Evolutionary conservation across 2,329 filamentous ascomycete species (phyloP).

Genomic region (Fusarium vanettenii): DNA sequence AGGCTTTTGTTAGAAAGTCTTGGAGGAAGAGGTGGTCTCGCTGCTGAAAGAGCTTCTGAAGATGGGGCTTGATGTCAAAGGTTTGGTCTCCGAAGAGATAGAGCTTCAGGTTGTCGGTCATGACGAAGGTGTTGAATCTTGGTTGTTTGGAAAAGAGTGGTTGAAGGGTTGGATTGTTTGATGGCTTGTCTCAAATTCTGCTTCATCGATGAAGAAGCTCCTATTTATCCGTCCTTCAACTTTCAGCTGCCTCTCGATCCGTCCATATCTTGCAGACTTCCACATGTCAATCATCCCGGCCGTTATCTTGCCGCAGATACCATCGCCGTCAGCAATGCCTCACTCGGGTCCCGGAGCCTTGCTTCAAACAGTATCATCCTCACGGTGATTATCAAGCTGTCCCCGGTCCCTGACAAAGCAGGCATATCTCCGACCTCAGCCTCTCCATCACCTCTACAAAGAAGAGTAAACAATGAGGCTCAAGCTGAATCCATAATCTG

Average conservation of each 20-base stretch:
- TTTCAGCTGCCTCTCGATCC: not conserved
- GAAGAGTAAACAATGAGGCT: not conserved
- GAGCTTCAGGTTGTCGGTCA: constrained; percentile 21
- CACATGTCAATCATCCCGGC: not conserved
- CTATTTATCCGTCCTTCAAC: constrained; percentile 1
- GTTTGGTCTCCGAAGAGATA: constrained; percentile 38
- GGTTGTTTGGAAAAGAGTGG: constrained; percentile 2
- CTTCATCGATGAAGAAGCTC: not conserved
- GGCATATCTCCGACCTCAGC: constrained; percentile 7
- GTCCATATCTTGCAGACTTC: not conserved
- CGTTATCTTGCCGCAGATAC: not conserved
- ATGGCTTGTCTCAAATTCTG: not conserved
- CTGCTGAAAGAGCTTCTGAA: constrained; percentile 27
- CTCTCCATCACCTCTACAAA: not conserved
- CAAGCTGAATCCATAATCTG: not conserved
- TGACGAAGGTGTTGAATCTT: constrained; percentile 37
- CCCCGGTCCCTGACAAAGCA: not conserved
- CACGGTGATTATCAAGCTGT: not conserved
- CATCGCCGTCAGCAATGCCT: not conserved
- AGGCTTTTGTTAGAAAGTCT: constrained; percentile 30
- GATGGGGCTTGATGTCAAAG: constrained; percentile 30
- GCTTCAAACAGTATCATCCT: not conserved
- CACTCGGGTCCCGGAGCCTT: constrained; percentile 15
- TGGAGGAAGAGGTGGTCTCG: constrained; percentile 37
- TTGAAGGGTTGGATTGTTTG: constrained; percentile 23